Evolutionary conservation across 2,329 filamentous ascomycete genomes (phyloP).

Genomic region (Penicillium nordicum): DNA sequence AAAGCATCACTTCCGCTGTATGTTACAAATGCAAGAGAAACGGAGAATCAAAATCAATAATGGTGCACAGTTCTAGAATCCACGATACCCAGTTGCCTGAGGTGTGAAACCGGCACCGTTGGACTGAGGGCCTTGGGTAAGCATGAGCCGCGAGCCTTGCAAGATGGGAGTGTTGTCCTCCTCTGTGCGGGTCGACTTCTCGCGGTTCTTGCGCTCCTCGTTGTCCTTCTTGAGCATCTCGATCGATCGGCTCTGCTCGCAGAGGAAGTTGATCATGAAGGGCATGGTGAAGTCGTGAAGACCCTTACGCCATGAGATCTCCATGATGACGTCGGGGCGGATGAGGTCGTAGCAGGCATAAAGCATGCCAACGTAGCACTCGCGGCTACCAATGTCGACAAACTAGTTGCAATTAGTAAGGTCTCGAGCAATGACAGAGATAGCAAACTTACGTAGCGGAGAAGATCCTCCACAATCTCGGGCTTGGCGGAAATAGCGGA

Average conservation of each 20-base stretch:
- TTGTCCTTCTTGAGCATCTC: conserved; percentile 88
- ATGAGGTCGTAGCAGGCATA: conserved; percentile 98
- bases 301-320: conserved; percentile 94
- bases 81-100: conserved; percentile 75
- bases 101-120: conserved; percentile 74
- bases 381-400: conserved; percentile 96
- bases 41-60: conserved; percentile 13
- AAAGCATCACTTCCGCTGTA: conserved; percentile 31
- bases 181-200: conserved; percentile 75
- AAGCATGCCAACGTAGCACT: conserved; percentile 99
- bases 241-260: conserved; percentile 84
- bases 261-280: conserved; percentile 98
- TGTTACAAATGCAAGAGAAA: conserved; percentile 34
- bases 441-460: conserved; percentile 80
- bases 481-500: conserved; percentile 85
- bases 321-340: conserved; percentile 84
- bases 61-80: conserved; percentile 44
- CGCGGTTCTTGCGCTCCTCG: conserved; percentile 76
- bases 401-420: conserved; percentile 61
- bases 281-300: conserved; percentile 98
- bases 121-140: conserved; percentile 86
- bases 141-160: conserved; percentile 83
- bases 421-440: neutral
- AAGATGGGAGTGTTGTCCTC: conserved; percentile 94
- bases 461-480: conserved; percentile 90